Evolutionary conservation across 768 basidiomycete genomes (phyloP).

Genomic region (Lactifluus rugatus): DNA sequence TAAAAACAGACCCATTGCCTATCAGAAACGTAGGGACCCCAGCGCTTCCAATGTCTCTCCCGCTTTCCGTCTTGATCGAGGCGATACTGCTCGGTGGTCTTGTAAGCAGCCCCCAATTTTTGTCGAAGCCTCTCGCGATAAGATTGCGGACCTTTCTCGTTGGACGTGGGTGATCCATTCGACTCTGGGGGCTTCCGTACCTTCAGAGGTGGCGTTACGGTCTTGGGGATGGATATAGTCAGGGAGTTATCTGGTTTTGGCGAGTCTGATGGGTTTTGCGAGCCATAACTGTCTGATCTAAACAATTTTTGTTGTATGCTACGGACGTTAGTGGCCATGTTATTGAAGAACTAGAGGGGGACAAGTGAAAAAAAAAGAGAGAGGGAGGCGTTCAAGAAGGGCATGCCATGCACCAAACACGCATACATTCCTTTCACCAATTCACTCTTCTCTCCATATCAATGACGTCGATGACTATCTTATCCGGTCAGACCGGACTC

Average conservation of each 20-base stretch:
- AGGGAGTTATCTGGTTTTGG: conserved; percentile 24
- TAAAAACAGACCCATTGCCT: conserved; percentile 82
- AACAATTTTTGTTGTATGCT: conserved; percentile 46
- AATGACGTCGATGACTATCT: conserved; percentile 10
- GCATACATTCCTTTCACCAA: too few species aligned
- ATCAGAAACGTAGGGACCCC: conserved; percentile 97
- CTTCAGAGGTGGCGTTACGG: conserved; percentile 31
- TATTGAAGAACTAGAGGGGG: neutral
- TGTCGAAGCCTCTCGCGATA: conserved; percentile 61
- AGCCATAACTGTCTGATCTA: neutral
- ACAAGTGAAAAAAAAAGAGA: conserved; percentile 9
- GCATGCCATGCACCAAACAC: neutral
- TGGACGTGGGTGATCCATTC: conserved; percentile 10
- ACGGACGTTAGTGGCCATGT: conserved; percentile 36
- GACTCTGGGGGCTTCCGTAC: neutral
- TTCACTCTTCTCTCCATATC: neutral
- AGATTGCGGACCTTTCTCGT: conserved; percentile 21
- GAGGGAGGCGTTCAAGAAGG: conserved; percentile 7
- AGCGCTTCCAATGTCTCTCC: conserved; percentile 92
- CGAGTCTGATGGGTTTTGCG: conserved; percentile 22
- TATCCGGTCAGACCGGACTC: neutral
- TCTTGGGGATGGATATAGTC: conserved; percentile 67
- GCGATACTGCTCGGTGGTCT: conserved; percentile 73
- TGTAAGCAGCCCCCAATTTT: conserved; percentile 59
- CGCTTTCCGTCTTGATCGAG: conserved; percentile 74